Conservation (phyloP, 1,284 basidiomycete genomes). For the Abortiporus biennis region DNA sequence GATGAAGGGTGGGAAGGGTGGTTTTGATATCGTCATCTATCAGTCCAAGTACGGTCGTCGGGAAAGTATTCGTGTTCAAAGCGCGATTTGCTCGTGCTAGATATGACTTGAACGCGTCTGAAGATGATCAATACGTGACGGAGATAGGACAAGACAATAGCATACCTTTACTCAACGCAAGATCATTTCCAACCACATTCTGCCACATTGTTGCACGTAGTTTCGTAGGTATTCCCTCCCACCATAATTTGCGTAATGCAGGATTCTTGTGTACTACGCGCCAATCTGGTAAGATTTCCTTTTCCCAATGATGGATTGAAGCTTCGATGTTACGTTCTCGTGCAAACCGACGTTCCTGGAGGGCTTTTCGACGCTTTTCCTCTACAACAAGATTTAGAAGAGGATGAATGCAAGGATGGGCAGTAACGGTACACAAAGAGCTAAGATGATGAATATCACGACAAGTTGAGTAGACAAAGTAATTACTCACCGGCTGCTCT, state of each 20-base stretch:
- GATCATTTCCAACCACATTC: slow-evolving; percentile 80
- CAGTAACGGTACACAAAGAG: slow-evolving; percentile 9
- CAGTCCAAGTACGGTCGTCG: slow-evolving; percentile 55
- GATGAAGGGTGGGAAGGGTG: slow-evolving; percentile 84
- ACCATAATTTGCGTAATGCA: slow-evolving; percentile 77
- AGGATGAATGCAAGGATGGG: slow-evolving; percentile 8
- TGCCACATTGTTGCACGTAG: slow-evolving; percentile 86
- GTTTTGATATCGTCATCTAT: slow-evolving; percentile 79
- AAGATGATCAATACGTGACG: slow-evolving; percentile 1
- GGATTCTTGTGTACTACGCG: slow-evolving; percentile 63
- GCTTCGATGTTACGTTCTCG: slow-evolving; percentile 68
- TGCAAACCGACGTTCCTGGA: slow-evolving; percentile 58
- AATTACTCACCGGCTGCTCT: slow-evolving; percentile 56
- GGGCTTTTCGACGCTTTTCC: slow-evolving; percentile 58
- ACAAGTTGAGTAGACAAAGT: slow-evolving; percentile 9
- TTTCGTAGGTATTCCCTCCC: slow-evolving; percentile 86
- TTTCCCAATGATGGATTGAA: slow-evolving; percentile 71
- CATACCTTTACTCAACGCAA: slow-evolving; percentile 83
- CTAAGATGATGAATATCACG: slow-evolving; percentile 22
- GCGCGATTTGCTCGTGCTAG: slow-evolving; percentile 71
- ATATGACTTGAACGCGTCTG: slow-evolving; percentile 76
- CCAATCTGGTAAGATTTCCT: slow-evolving; percentile 81
- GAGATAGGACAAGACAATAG: neutral
- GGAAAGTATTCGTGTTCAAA: slow-evolving; percentile 67
- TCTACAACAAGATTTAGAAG: slow-evolving; percentile 33